Evolutionary conservation across 179 eudicot species (phyloP), one percentile per base, ranked within the genome.

Genomic region (Vitellaria paradoxa): DNA sequence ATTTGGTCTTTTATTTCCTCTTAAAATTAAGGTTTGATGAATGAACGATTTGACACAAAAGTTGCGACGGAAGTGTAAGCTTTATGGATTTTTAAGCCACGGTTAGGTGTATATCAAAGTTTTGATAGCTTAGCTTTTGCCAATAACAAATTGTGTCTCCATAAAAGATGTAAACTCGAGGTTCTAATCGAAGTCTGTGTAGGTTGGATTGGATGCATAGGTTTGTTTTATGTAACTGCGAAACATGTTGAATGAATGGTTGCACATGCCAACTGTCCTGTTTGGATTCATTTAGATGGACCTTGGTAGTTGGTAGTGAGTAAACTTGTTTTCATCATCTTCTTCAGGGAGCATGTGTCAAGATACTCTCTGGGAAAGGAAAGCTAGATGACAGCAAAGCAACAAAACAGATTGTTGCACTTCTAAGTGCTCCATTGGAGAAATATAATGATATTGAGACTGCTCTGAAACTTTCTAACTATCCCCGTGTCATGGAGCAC

Each of bases 401-500:
- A 72, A 93, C 98, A 64, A 96, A 96, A 84, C 98, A 96, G 84
- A 88, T 96, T 73, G 95, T 96, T 78, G 90, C 97, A 14, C 99
- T 96, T 81, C 82, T 96, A 83, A 96, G 97, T 78, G 99, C 98
- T 76, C 99, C 99, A 53, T 76, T 96, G 82, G 99, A 96, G 81
- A 96, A 92, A 84, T 96, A 93, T 74, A 92, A 89, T 81, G 94
- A 93, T 77, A 92, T 96, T 82, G 99, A 90, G 79, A 96, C 97
- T 68, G 92, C 98, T 9, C 81, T 96, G 81, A 93, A 94, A 72
- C 97, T 96, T 73, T 90, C 97, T 69, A 93, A 93, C 82, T 96
- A 96, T 89, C 98, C 99, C 63, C 90, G 91, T 74, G 90, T 93
- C 68, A 93, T 96, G 99, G 98, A 93, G 76, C 93, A 89, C 86